Evolutionary conservation across 208 protist genomes (phyloP).

Genomic region (Trypanosoma scelopori): DNA sequence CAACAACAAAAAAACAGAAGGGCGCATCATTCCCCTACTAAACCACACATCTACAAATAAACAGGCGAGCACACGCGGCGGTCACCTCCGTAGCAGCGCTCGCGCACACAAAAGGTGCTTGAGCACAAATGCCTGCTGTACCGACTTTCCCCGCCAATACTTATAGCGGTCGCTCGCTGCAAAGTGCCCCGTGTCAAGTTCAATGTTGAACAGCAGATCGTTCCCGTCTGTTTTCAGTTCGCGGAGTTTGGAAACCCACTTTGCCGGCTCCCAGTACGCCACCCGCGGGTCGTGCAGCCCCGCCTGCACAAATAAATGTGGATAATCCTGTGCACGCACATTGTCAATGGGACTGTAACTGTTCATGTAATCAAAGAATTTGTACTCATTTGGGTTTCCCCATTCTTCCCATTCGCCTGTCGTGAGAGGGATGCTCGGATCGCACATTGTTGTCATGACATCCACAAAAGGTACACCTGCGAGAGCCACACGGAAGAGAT

Average conservation of each 20-base stretch:
- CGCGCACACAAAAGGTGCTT: constrained; percentile 82
- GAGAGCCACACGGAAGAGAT: constrained; percentile 83
- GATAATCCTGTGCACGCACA: constrained; percentile 84
- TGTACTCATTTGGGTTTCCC: constrained; percentile 94
- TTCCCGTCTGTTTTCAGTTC: constrained; percentile 77
- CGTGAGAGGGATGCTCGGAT: constrained; percentile 90
- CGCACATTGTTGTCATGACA: constrained; percentile 94
- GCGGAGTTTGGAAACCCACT: constrained; percentile 88
- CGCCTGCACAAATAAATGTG: constrained; percentile 79
- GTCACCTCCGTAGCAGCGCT: constrained; percentile 44
- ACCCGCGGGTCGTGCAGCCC: constrained; percentile 89
- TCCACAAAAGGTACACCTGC: constrained; percentile 94
- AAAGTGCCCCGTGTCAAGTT: constrained; percentile 90
- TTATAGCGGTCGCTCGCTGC: constrained; percentile 90
- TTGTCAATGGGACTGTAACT: constrained; percentile 94
- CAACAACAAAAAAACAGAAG: too few species aligned
- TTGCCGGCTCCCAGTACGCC: constrained; percentile 92
- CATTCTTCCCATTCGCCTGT: constrained; percentile 94
- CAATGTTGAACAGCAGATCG: constrained; percentile 87
- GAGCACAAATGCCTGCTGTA: constrained; percentile 90
- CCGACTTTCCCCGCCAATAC: constrained; percentile 83
- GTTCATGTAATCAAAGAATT: constrained; percentile 94
- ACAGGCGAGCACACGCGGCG: too few species aligned
- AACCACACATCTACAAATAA: too few species aligned
- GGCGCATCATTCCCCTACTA: too few species aligned